phyloP scores from a whole-genome alignment of 1,284 basidiomycete species.

The Gastroboletus turbinatus region DNA sequence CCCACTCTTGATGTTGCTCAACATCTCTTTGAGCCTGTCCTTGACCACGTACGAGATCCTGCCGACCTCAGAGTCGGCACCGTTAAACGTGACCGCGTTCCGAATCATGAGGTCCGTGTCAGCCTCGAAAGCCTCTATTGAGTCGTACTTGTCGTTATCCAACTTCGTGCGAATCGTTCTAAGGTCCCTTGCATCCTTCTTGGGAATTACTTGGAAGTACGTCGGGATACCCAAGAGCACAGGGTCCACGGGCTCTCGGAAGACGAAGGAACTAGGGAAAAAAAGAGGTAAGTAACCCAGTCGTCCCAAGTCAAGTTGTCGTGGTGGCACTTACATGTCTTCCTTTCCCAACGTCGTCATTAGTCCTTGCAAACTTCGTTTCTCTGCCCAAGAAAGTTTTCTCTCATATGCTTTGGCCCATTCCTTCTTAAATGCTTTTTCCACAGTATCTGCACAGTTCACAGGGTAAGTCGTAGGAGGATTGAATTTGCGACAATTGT shows the following conservation, averaged over 20 bases:
- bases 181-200: constrained; percentile 87
- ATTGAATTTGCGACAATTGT: constrained; percentile 90
- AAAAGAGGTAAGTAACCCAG: constrained; percentile 6
- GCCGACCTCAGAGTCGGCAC: constrained; percentile 74
- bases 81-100: constrained; percentile 88
- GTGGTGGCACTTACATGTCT: constrained; percentile 52
- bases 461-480: constrained; percentile 77
- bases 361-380: constrained; percentile 73
- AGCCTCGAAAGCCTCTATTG: constrained; percentile 72
- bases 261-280: constrained; percentile 63
- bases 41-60: constrained; percentile 50
- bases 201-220: constrained; percentile 80
- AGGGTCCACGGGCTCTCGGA: constrained; percentile 86
- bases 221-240: constrained; percentile 75
- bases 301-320: neutral
- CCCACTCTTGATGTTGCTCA: constrained; percentile 48
- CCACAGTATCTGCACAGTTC: constrained; percentile 70
- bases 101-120: constrained; percentile 84
- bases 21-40: constrained; percentile 52
- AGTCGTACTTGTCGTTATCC: constrained; percentile 81
- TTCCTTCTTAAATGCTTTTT: constrained; percentile 80
- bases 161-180: constrained; percentile 81
- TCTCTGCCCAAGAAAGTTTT: constrained; percentile 79
- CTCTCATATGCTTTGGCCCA: constrained; percentile 80
- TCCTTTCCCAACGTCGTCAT: constrained; percentile 76